Base-by-base conservation (phyloP, 768 basidiomycete genomes). In the Suillus sp. region DNA sequence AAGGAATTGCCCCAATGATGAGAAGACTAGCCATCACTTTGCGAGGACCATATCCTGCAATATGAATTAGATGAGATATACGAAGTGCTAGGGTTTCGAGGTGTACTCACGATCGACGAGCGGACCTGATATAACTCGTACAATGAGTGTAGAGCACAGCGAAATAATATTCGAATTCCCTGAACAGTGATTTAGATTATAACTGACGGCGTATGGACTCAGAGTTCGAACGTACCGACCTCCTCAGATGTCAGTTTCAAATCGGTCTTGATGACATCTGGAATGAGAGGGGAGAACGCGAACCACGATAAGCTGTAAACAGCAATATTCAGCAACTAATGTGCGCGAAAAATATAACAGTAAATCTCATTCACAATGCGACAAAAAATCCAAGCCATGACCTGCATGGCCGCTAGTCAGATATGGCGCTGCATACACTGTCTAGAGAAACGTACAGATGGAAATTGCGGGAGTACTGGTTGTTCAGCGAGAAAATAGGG, bases 231-330 rank as follows among this genome's bases (percentile, higher is more conserved):
- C 71, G 13, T 38, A 75, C 75, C 80, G 30, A 87, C 77, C 71
- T 86, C 77, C 6, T 70, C 75, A 10, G 76, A 65, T 4, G 82
- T 81, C 27, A 88, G 74, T 1, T 80, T 72, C 62, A 87, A 77
- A 71, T 87, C 86, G 30, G 70, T 67, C 65, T 79, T 81, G 73
- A 88, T 86, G 35, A 79, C 83, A 10, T 84, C 82, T 0, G 85
- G 83, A 40, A 85, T 79, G 18, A 87, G 80, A 0, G 86, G 86
- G n/a, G 85, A 78, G 67, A 88, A 87, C 1, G 86, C 85, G 62
- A 87, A 86, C 86, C 85, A 82, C 1, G 77, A 76, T 32, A 78
- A 59, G 50, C 78, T 78, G 58, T 14, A 18, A 47, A 27, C 40
- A 18, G 27, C 34, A 27, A 43, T 27, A 40, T 53, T 30, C 77